A percentile compares a stretch with the other conserved stretches of the same genome.
Conservation (phyloP, 257 asterid species). For the Fraxinus pennsylvanica region DNA sequence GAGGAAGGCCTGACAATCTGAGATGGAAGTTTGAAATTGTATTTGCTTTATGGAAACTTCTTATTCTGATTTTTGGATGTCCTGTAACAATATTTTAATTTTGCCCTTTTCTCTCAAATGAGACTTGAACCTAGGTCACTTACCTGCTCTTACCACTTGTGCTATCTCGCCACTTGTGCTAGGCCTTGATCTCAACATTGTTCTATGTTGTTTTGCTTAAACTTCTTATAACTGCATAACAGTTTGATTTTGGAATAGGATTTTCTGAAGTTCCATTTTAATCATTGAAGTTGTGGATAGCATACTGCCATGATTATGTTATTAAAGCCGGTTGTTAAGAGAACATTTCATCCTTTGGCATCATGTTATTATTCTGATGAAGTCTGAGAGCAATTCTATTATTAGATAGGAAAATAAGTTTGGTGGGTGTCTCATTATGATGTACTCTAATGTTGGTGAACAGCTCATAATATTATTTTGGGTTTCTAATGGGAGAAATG, state of each 20-base stretch:
- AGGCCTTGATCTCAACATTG: no score
- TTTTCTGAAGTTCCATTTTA: not conserved
- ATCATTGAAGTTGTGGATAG: not conserved
- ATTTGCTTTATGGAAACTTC: not conserved
- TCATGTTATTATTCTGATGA: not conserved
- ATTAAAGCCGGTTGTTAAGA: not conserved
- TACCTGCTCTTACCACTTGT: no score
- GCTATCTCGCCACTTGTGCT: no score
- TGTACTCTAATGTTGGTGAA: conserved; percentile 5
- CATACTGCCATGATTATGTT: conserved; percentile 12
- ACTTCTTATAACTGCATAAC: not conserved
- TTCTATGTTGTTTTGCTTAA: not conserved
- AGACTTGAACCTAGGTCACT: no score
- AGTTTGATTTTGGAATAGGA: not conserved
- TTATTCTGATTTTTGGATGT: not conserved
- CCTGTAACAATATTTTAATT: not conserved
- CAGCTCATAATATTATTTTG: not conserved
- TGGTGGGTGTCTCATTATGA: not conserved
- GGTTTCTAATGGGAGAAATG: not conserved
- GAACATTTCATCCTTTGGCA: not conserved
- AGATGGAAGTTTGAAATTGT: not conserved
- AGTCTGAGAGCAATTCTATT: not conserved
- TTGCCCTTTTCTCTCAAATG: no score
- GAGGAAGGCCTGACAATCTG: not conserved
- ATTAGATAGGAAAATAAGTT: not conserved